phyloP scores from a whole-genome alignment of 371 early-diverging fungal species.

The Apophysomyces ossiformis region DNA sequence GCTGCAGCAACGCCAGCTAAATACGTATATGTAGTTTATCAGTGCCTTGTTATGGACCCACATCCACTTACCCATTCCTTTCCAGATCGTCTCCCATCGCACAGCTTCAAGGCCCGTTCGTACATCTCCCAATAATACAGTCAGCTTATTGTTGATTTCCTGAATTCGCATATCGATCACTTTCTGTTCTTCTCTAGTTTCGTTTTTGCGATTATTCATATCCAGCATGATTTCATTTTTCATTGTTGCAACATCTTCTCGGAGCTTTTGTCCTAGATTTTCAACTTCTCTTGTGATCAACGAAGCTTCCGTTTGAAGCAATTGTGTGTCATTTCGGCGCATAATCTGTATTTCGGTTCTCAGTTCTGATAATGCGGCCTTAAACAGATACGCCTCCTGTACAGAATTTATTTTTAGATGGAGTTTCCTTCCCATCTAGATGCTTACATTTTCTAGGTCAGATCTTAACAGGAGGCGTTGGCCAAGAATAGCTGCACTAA shows the following conservation, averaged over 20 bases:
- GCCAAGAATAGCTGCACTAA: constrained; percentile 27
- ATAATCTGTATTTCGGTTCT: constrained; percentile 87
- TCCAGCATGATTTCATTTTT: constrained; percentile 90
- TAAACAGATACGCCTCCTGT: constrained; percentile 72
- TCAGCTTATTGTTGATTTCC: constrained; percentile 85
- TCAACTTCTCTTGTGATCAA: constrained; percentile 83
- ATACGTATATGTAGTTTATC: not conserved
- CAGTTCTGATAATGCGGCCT: constrained; percentile 81
- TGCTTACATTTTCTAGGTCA: constrained; percentile 59
- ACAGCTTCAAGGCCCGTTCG: constrained; percentile 89
- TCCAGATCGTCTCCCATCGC: constrained; percentile 79
- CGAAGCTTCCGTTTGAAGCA: constrained; percentile 75
- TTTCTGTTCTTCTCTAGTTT: constrained; percentile 80
- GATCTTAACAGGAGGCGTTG: constrained; percentile 35
- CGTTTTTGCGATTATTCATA: constrained; percentile 88
- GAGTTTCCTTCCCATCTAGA: not conserved
- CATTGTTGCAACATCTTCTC: constrained; percentile 77
- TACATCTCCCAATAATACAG: constrained; percentile 79
- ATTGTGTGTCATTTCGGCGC: constrained; percentile 84
- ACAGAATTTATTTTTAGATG: constrained; percentile 1
- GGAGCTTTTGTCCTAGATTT: constrained; percentile 69
- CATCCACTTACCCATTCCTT: constrained; percentile 57
- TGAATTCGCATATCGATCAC: constrained; percentile 82
- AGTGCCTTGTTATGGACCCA: not conserved
- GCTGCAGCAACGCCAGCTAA: constrained; percentile 46